Percentiles rank a stretch among this genome's conserved stretches.
Evolutionary conservation across 495 filamentous ascomycete genomes (phyloP).

Genomic region (Pyronema omphalodes): DNA sequence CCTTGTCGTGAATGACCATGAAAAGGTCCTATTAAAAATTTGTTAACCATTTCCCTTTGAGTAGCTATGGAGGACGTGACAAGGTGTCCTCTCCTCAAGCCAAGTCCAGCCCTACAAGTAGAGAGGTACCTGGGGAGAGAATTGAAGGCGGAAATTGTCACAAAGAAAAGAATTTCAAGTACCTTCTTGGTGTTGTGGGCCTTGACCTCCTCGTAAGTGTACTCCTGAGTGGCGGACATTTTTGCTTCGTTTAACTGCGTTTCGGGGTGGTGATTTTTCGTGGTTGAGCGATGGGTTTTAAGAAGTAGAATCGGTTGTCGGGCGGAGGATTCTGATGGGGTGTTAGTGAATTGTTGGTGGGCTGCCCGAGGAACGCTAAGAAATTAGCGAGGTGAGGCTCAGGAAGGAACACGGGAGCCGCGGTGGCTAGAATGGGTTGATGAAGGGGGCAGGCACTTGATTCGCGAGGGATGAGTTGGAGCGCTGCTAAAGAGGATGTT

Average conservation of each 20-base stretch:
- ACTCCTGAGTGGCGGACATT: conserved; percentile 34
- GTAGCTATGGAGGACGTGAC: background rate
- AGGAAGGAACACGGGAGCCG: too few species aligned
- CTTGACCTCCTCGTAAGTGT: conserved; percentile 70
- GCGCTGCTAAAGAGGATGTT: too few species aligned
- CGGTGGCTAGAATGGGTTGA: too few species aligned
- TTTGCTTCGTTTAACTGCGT: background rate
- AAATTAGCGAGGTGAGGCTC: too few species aligned
- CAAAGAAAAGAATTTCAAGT: background rate
- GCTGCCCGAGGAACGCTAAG: too few species aligned
- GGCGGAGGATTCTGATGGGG: background rate
- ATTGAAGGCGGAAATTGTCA: background rate
- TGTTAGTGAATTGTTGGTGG: too few species aligned
- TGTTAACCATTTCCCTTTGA: conserved; percentile 4
- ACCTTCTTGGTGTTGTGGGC: conserved; percentile 79
- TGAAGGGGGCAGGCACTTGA: too few species aligned
- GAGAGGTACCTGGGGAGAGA: background rate
- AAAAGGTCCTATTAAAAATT: conserved; percentile 44
- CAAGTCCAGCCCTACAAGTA: background rate
- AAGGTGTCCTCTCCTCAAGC: background rate
- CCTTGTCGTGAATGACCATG: conserved; percentile 85
- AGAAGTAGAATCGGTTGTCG: background rate
- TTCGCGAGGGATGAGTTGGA: too few species aligned
- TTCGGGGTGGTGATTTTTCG: background rate
- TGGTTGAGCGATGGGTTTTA: background rate